These are phyloP conservation scores for Gonapodya sp. DNA, from an alignment of 192 early-diverging fungal species.

Conservation along the genomic window DNA sequence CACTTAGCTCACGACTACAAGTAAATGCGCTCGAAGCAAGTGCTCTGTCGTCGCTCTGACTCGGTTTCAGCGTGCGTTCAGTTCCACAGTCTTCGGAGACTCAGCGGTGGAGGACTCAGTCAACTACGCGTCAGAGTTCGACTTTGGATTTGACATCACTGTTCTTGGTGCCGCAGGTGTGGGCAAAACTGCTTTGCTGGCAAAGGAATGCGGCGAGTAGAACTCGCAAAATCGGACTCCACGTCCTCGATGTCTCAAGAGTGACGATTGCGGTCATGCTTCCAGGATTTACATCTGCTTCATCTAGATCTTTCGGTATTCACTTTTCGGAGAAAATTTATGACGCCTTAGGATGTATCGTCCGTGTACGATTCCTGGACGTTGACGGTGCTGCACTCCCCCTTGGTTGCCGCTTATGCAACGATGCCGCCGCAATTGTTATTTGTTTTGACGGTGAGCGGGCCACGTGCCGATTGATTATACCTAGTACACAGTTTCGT, in stretches of 20 bases:
- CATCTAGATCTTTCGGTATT: not conserved
- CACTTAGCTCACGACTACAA: not conserved
- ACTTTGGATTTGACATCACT: not conserved
- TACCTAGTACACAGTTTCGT: no score
- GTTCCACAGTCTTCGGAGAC: not conserved
- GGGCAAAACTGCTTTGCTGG: not conserved
- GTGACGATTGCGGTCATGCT: not conserved
- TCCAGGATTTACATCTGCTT: not conserved
- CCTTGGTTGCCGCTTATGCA: not conserved
- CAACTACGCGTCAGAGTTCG: not conserved
- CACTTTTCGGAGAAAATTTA: not conserved
- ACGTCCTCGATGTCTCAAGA: not conserved
- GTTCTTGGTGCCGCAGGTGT: not conserved
- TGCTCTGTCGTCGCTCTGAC: not conserved
- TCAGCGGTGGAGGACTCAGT: not conserved
- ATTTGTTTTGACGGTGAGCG: not conserved
- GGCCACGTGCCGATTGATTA: no score
- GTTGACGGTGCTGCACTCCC: not conserved
- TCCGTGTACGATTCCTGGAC: not conserved
- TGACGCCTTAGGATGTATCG: not conserved
- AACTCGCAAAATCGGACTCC: not conserved
- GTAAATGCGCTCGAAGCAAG: not conserved
- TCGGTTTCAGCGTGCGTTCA: not conserved
- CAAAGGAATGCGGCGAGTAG: not conserved
- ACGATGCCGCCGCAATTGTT: not conserved